These are phyloP conservation scores for Cucurbita argyrosperma DNA, from an alignment of 306 rosid species.

Conservation along the genomic window DNA sequence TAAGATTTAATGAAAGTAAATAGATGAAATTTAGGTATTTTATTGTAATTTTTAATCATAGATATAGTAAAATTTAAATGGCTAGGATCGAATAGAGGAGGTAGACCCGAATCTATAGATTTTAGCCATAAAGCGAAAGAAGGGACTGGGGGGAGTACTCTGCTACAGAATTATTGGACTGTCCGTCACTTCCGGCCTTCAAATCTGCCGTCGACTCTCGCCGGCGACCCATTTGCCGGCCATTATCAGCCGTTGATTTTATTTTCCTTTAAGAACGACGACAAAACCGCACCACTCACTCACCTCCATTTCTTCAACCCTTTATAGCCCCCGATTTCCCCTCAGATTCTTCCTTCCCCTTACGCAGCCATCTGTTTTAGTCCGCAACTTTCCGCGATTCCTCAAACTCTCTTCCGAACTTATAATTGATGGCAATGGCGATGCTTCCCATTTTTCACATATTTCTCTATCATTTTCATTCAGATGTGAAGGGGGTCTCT, in stretches of 20 bases:
- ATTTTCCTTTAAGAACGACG: neutral
- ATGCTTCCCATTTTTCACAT: neutral
- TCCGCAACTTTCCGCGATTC: neutral
- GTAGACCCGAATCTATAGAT: neutral
- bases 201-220: neutral
- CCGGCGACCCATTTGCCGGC: neutral
- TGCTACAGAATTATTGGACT: neutral
- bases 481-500: neutral
- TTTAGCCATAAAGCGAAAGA: neutral
- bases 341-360: neutral
- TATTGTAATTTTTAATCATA: too few relatives aligned
- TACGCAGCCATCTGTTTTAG: neutral
- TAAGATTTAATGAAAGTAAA: too few relatives aligned
- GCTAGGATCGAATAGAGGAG: neutral
- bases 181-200: neutral
- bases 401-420: neutral
- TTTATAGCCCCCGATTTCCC: neutral
- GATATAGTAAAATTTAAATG: neutral
- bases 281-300: neutral
- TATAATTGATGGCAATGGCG: slow-evolving; percentile 1
- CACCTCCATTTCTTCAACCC: neutral
- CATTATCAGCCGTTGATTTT: neutral
- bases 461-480: too few relatives aligned
- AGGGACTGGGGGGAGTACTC: neutral
- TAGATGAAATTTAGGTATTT: too few relatives aligned